Base-by-base conservation (phyloP, 129 eudicot species). In the Kitagawia praeruptora region DNA sequence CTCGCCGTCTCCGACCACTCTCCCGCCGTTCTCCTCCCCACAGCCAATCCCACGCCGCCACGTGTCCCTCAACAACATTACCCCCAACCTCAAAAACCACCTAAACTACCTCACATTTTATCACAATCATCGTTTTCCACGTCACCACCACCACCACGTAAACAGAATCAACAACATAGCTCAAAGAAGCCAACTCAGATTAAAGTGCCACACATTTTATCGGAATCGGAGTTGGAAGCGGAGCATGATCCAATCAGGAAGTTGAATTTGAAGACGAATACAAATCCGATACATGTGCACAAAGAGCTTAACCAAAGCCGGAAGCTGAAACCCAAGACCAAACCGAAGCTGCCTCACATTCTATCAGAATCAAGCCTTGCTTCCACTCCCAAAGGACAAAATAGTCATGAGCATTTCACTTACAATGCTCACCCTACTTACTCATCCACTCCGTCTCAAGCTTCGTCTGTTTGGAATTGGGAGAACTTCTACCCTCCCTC, bases 401-500 rank as follows among this genome's bases (percentile, higher is more conserved):
- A 54, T 49, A 69, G 76, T 51, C 80, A 82, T 31, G 34, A 31
- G 37, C 53, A 79, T 21, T 88, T 74, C 72, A 87, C 90, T 1
- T 92, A 88, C 85, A 83, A 85, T 34, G 92, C 93, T 2, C 81
- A 82, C 47, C 81, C 93, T 19, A 90, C 82, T 14, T 95, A 88
- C 40, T 83, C 90, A 5, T 51, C 76, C 0, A 92, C 97, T 0
- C 96, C 99, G 0, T 92, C 97, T 2, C 94, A 95, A 77, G 84
- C 94, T 74, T 95, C 99, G 2, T 92, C 97, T 5, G 96, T 90
- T 4, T 95, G 99, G 96, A 89, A 95, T 38, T 95, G 99, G 97
- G 99, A 95, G 18, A 87, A 89, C 69, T 92, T 95, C 84, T 92
- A 95, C 82, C 99, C 99, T 39, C 99, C 97, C 0, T 92, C 99